A percentile compares a stretch with the other conserved stretches of the same genome.
phyloP scores from a whole-genome alignment of 208 protist genomes.

The Tritrichomonas musculus region DNA sequence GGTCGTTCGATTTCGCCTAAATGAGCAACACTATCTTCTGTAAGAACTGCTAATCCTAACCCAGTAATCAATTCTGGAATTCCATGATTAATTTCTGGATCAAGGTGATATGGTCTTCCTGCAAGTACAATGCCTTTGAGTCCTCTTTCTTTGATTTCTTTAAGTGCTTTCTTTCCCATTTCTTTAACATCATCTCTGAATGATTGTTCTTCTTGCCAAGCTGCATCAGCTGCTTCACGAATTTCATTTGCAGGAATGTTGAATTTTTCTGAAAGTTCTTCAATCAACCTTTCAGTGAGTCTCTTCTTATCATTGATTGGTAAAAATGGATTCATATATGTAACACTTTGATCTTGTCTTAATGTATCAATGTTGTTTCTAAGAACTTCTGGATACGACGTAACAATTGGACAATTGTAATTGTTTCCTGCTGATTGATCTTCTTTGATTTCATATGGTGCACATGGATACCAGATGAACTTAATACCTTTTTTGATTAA shows the following conservation, averaged over 20 bases:
- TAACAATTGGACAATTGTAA: neutral
- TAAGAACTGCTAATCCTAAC: neutral
- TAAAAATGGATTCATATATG: neutral
- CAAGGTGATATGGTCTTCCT: neutral
- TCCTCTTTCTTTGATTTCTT: neutral
- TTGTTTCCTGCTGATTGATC: neutral
- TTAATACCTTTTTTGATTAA: neutral
- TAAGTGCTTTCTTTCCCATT: neutral
- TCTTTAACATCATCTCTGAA: neutral
- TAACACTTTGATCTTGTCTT: neutral
- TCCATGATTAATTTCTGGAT: slow-evolving; percentile 3
- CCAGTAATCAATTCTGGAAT: neutral
- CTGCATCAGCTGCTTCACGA: neutral
- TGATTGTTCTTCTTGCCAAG: neutral
- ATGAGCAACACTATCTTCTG: neutral
- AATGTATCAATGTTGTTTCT: neutral
- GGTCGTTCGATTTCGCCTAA: neutral
- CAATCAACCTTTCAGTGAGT: neutral
- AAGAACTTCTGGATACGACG: neutral
- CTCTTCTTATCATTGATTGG: neutral
- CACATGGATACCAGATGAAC: neutral
- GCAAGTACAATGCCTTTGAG: neutral
- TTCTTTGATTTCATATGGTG: neutral
- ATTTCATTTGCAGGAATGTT: neutral
- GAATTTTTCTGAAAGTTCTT: neutral